Conservation (phyloP, 176 grass and related monocot genomes). For the Oryza australiensis region DNA sequence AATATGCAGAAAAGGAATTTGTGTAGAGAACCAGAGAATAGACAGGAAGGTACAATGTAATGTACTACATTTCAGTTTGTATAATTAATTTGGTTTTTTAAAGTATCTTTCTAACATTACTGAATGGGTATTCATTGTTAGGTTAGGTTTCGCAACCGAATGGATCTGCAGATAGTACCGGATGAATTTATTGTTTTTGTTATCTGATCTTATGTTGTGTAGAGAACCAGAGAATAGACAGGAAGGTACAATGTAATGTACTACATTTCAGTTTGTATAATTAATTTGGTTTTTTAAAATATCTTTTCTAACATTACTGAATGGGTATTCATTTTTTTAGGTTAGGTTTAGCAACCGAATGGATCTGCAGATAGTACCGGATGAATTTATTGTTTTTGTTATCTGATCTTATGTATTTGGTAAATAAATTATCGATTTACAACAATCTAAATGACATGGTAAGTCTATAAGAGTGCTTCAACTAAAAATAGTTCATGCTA, state of each 20-base stretch:
- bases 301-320: conserved; percentile 3
- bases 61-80: background rate
- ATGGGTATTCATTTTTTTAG: conserved; percentile 1
- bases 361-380: background rate
- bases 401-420: background rate
- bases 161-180: background rate
- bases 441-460: background rate
- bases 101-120: background rate
- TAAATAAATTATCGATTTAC: conserved; percentile 9
- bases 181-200: background rate
- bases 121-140: conserved; percentile 1
- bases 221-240: background rate
- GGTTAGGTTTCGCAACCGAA: background rate
- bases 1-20: background rate
- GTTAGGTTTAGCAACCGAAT: background rate
- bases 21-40: background rate
- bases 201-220: background rate
- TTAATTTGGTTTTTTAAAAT: background rate
- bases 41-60: conserved; percentile 2
- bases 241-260: conserved; percentile 9
- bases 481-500: background rate
- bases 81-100: background rate
- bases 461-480: conserved; percentile 13
- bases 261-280: background rate
- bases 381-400: background rate